These are phyloP conservation scores for Chalara sp. DNA, from an alignment of 2,329 filamentous ascomycete genomes.

Conservation along the genomic window DNA sequence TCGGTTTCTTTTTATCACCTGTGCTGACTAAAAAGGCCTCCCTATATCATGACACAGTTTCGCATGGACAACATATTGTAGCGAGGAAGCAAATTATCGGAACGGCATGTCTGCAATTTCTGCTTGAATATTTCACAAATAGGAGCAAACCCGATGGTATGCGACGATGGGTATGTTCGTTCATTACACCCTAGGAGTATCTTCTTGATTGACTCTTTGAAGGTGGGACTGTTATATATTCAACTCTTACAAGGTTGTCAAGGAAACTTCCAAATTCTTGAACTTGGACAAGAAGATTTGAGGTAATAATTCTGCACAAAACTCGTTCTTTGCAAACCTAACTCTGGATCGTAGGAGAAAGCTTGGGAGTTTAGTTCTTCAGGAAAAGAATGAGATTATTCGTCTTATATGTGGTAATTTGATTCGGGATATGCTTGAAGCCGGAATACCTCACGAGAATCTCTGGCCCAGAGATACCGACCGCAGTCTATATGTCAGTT, in stretches of 20 bases:
- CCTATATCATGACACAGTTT: slow-evolving; percentile 6
- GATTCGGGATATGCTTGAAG: slow-evolving; percentile 11
- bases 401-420: slow-evolving; percentile 19
- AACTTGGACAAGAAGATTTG: slow-evolving; percentile 13
- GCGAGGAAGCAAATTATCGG: slow-evolving; percentile 15
- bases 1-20: not conserved
- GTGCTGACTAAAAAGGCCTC: slow-evolving; percentile 10
- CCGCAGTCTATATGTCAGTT: slow-evolving; percentile 9
- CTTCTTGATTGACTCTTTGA: not conserved
- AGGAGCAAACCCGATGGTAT: slow-evolving; percentile 5
- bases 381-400: slow-evolving; percentile 21
- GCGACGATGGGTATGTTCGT: slow-evolving; percentile 21
- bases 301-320: slow-evolving; percentile 10
- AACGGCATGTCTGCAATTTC: slow-evolving; percentile 8
- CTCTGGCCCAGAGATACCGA: slow-evolving; percentile 17
- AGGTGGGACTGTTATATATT: slow-evolving; percentile 23
- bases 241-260: slow-evolving; percentile 16
- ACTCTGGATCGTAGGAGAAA: slow-evolving; percentile 9
- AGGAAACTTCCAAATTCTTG: slow-evolving; percentile 11
- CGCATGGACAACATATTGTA: not conserved
- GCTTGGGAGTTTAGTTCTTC: slow-evolving; percentile 16
- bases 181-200: not conserved
- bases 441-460: slow-evolving; percentile 6
- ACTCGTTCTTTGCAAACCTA: not conserved
- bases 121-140: slow-evolving; percentile 17